Conservation (phyloP, 1,284 basidiomycete species). For the Mrakiaceae sp. region DNA sequence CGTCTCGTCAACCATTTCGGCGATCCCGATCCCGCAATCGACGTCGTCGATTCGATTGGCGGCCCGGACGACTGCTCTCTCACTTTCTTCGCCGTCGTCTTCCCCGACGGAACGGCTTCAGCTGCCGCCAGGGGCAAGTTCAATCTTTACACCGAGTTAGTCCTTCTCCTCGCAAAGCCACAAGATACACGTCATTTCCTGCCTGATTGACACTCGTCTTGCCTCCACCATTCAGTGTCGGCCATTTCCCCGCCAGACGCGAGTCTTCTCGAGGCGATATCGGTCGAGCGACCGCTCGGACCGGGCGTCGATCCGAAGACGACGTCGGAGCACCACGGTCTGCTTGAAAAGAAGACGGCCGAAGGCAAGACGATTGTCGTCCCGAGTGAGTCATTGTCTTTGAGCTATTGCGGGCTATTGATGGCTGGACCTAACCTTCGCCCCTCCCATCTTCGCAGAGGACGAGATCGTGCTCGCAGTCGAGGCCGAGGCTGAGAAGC, state of each 20-base stretch:
- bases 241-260: constrained; percentile 30
- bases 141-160: constrained; percentile 7
- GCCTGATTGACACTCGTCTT: background rate
- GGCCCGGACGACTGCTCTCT: background rate
- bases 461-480: constrained; percentile 13
- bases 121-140: background rate
- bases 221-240: background rate
- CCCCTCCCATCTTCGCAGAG: background rate
- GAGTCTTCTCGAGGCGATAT: constrained; percentile 25
- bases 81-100: background rate
- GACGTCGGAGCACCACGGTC: background rate
- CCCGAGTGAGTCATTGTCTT: constrained; percentile 3
- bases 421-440: background rate
- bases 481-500: background rate
- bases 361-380: constrained; percentile 13
- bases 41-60: background rate
- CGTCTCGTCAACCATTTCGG: background rate
- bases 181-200: background rate
- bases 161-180: background rate
- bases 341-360: constrained; percentile 5
- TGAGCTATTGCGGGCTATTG: background rate
- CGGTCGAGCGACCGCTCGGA: constrained; percentile 28
- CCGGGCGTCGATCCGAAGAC: constrained; percentile 31
- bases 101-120: constrained; percentile 16
- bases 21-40: background rate